Percentiles rank a stretch among this genome's conserved stretches.
These are phyloP conservation scores for Pisolithus microcarpus DNA, from an alignment of 768 basidiomycete genomes.

Conservation along the genomic window DNA sequence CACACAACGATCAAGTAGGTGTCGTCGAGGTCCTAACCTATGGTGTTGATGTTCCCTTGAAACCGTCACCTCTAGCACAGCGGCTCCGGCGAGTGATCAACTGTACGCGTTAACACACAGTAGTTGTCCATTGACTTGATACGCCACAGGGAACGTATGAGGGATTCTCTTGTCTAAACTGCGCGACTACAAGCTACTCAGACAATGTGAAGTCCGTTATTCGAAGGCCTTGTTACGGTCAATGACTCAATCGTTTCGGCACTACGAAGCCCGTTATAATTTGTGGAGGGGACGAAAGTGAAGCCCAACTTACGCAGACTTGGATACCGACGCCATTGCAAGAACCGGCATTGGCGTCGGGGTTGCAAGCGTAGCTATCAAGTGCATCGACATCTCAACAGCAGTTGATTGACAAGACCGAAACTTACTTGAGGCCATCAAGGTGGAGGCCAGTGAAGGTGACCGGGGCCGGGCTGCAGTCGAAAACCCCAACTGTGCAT, in stretches of 20 bases:
- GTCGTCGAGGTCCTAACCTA: no score
- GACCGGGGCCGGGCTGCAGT: slow-evolving; percentile 24
- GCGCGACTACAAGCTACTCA: no score
- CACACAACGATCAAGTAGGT: no score
- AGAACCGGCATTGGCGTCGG: slow-evolving; percentile 5
- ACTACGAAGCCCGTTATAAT: background rate
- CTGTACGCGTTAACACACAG: no score
- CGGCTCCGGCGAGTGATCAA: no score
- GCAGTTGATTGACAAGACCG: background rate
- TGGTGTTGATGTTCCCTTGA: no score
- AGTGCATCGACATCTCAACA: background rate
- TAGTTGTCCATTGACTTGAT: no score
- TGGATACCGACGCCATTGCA: slow-evolving; percentile 14
- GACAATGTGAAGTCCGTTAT: no score
- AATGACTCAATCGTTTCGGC: background rate
- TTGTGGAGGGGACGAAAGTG: background rate
- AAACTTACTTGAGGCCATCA: background rate
- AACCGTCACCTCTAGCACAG: no score
- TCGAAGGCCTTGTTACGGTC: background rate
- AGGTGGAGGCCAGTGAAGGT: slow-evolving; percentile 10
- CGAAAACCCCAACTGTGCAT: no score
- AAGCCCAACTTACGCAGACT: slow-evolving; percentile 22
- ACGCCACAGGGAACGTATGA: no score
- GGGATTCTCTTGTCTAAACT: no score
- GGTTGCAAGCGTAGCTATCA: slow-evolving; percentile 8